Evolutionary conservation across 2,329 filamentous ascomycete genomes (phyloP), one percentile per base, ranked within the genome.

Genomic region (Sphaerulina musiva): DNA sequence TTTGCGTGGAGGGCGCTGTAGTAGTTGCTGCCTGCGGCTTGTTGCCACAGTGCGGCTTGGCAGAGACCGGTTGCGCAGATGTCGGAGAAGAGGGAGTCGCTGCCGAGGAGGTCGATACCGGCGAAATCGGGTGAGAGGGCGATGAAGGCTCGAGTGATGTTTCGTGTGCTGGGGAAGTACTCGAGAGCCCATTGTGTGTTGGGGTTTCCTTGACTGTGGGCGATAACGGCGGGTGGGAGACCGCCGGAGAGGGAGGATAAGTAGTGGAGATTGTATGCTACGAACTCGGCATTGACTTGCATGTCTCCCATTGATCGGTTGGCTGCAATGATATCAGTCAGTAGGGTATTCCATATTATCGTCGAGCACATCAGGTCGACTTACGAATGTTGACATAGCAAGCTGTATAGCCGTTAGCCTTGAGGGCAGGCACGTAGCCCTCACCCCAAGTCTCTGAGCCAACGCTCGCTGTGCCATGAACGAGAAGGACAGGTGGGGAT

Each of bases 151-250:
- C 57, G 50, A 4, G 64, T 63, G 32, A 65, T 56, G 2, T 50
- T 53, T 11, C 55, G 53, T 9, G 65, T 63, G 56, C 64, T 66
- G 6, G 66, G 66, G 63, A 64, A 68, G 52, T 61, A 68, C 48
- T 62, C 59, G 8, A 68, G 53, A 12, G 66, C 64, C 66, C 66
- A 68, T 53, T 67, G 66, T 10, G 62, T 65, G 48, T 62, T 58
- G 6, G 66, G 66, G 8, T 59, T 60, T 31, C 66, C 66, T 57
- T 68, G 66, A 32, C 60, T 63, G 51, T 68, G 66, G 11, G 55
- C 51, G 17, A 68, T 62, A 3, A 68, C 60, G 2, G 65, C 63
- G 8, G 62, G 59, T 39, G 55, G 53, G 1, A 64, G 53, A 6
- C 64, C 64, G 11, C 59, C 62, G 10, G 65, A 62, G 1, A 68